Evolutionary conservation across 345 rosid species (phyloP).

Genomic region (Eucalyptus pauciflora): DNA sequence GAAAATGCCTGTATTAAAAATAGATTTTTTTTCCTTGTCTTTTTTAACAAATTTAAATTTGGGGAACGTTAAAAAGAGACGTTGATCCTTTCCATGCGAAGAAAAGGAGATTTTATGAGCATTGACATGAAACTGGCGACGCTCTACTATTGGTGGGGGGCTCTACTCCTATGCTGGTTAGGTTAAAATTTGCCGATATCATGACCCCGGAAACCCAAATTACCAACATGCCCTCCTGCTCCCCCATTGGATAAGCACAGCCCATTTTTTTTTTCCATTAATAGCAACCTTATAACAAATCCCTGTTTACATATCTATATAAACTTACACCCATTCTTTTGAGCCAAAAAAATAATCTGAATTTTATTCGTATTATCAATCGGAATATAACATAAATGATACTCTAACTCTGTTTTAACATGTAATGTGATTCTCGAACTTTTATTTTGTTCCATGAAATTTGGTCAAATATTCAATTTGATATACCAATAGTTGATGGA

Average conservation of each 20-base stretch:
- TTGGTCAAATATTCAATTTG: accelerated
- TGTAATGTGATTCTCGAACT: accelerated
- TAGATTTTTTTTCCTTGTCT: background rate
- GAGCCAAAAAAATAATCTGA: background rate
- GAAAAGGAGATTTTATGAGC: background rate
- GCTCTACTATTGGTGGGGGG: background rate
- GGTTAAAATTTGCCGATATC: background rate
- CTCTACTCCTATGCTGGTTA: background rate
- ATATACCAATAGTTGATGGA: too few species aligned
- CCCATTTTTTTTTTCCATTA: background rate
- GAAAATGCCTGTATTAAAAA: background rate
- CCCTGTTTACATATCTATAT: background rate
- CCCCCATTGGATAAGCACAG: background rate
- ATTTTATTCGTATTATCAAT: background rate
- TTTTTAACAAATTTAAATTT: background rate
- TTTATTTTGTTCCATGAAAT: too few species aligned
- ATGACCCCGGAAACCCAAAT: background rate
- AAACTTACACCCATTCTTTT: background rate
- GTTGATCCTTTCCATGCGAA: background rate
- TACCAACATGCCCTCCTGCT: background rate
- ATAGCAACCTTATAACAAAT: background rate
- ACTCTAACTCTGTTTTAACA: too few species aligned
- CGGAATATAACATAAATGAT: too few species aligned
- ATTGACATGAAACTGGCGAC: background rate
- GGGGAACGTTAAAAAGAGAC: background rate